Base-by-base conservation (phyloP, 1,284 basidiomycete species). In the Pseudomicrostroma phylloplanum region DNA sequence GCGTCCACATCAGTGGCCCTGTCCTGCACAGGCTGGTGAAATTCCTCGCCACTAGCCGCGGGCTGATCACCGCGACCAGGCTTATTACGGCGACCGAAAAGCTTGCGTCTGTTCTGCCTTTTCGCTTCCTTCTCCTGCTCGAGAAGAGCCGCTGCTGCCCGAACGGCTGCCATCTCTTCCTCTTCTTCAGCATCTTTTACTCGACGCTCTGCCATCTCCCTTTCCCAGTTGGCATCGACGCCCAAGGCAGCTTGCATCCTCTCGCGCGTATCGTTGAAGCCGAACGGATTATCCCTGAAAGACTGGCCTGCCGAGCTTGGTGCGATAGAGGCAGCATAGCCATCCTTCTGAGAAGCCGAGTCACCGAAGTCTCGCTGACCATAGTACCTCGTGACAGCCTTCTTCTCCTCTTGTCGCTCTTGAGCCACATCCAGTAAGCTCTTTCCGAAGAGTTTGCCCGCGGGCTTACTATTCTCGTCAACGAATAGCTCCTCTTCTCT, bases 231-330 rank as follows among this genome's bases (percentile, higher is more conserved):
- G 6, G 64, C 55, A 51, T 73, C 70, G 0, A 63, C 57, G 48
- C 76, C 76, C 58, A 78, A 77, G 6, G 72, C 66, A 9, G 73
- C 71, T 53, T 68, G 64, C 76, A 78, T 78, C 12, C 76, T 66
- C 58, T 74, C 74, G 2, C 70, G 61, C 13, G 76, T 78, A 59
- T 77, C 76, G 39, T 78, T 76, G 61, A 62, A 67, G 15, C 73
- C 73, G 25, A 74, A 17, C 7, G 73, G 72, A 55, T 72, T 70
- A 43, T 75, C 72, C 12, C 66, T 51, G 66, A 75, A 74, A 43
- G 65, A 60, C n/a, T 58, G 61, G 23, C 51, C 63, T 2, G 68
- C 71, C 12, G 64, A 54, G 51, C 70, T 72, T 12, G 68, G 67
- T 3, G 71, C 68, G 1, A 70, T 46, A 21, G 51, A 46, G 36